Evolutionary conservation across 768 basidiomycete species (phyloP).

Genomic region (Calocera viscosa): DNA sequence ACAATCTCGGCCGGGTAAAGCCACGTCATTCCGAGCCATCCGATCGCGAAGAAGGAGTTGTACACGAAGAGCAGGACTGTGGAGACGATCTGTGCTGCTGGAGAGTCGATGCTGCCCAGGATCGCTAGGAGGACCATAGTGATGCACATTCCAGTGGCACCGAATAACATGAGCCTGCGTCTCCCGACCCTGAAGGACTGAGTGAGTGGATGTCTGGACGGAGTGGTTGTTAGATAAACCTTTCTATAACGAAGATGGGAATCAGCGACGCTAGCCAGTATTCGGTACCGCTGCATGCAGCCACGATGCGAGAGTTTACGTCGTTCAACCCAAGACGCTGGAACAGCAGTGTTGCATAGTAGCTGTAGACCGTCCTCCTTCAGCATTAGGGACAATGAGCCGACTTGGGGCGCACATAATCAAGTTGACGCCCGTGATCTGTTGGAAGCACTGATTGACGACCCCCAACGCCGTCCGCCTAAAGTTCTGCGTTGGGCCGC

Average conservation of each 20-base stretch:
- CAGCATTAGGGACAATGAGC: slow-evolving; percentile 21
- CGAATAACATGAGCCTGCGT: slow-evolving; percentile 23
- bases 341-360: slow-evolving; percentile 37
- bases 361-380: slow-evolving; percentile 18
- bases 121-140: slow-evolving; percentile 51
- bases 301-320: slow-evolving; percentile 42
- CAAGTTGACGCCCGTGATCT: slow-evolving; percentile 54
- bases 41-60: slow-evolving; percentile 57
- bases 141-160: slow-evolving; percentile 22
- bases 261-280: slow-evolving; percentile 22
- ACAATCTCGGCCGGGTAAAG: slow-evolving; percentile 60
- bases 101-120: slow-evolving; percentile 40
- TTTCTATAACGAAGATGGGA: slow-evolving; percentile 15
- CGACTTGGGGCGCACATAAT: slow-evolving; percentile 35
- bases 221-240: neutral
- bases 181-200: slow-evolving; percentile 21
- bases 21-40: slow-evolving; percentile 64
- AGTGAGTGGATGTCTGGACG: slow-evolving; percentile 12
- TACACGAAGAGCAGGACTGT: slow-evolving; percentile 53
- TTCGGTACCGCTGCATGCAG: slow-evolving; percentile 23
- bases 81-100: slow-evolving; percentile 39
- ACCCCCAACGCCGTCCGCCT: slow-evolving; percentile 44
- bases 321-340: slow-evolving; percentile 48
- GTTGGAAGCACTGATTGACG: slow-evolving; percentile 53
- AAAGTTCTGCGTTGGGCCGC: slow-evolving; percentile 50